Conservation (phyloP, 2,329 filamentous ascomycete genomes). For the Dothistroma pini region DNA sequence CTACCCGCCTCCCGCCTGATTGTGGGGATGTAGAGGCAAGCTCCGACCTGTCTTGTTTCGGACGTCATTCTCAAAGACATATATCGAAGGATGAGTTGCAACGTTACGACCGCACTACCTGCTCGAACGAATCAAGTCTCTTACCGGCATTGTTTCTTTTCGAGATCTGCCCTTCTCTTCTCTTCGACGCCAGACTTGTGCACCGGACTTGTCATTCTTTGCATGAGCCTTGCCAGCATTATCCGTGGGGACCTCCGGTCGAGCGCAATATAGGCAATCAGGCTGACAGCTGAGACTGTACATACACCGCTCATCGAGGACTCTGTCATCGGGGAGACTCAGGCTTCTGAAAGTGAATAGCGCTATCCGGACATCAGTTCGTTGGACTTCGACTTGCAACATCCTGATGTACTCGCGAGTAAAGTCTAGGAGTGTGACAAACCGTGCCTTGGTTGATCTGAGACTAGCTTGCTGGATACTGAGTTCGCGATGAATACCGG, state of each 20-base stretch:
- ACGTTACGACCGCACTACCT: slow-evolving; percentile 8
- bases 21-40: slow-evolving; percentile 25
- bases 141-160: slow-evolving; percentile 13
- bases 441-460: slow-evolving; percentile 1
- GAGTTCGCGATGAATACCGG: slow-evolving; percentile 18
- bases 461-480: slow-evolving; percentile 6
- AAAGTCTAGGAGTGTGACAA: slow-evolving; percentile 1
- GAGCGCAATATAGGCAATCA: slow-evolving; percentile 14
- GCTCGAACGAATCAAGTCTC: slow-evolving; percentile 8
- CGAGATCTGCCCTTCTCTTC: slow-evolving; percentile 9
- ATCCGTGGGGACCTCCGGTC: slow-evolving; percentile 20
- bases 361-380: neutral
- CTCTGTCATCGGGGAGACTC: neutral
- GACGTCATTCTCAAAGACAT: slow-evolving; percentile 17
- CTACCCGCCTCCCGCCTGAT: slow-evolving; percentile 15
- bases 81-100: slow-evolving; percentile 14
- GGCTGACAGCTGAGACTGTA: slow-evolving; percentile 19
- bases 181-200: slow-evolving; percentile 2
- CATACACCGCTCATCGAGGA: slow-evolving; percentile 9
- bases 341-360: neutral
- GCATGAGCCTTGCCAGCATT: slow-evolving; percentile 9
- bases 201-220: slow-evolving; percentile 12
- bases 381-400: slow-evolving; percentile 1
- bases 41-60: slow-evolving; percentile 27
- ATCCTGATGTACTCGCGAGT: slow-evolving; percentile 11